phyloP scores from a whole-genome alignment of 2,329 filamentous ascomycete species.

The Sarocladium strictum region DNA sequence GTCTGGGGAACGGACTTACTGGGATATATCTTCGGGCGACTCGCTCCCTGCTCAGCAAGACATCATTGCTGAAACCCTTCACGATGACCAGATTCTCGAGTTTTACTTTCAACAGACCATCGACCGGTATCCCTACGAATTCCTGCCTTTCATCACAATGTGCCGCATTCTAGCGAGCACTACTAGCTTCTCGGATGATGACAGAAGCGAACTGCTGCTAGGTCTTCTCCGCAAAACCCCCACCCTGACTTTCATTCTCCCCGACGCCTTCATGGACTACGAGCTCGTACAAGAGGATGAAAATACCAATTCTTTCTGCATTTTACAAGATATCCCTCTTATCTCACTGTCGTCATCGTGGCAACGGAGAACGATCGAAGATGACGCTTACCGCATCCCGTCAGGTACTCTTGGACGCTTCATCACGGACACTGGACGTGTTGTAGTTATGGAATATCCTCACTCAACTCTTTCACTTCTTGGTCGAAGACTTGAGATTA shows the following conservation, averaged over 20 bases:
- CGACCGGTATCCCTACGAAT: constrained; percentile 80
- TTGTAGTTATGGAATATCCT: constrained; percentile 69
- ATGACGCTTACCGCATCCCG: constrained; percentile 56
- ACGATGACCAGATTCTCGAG: constrained; percentile 43
- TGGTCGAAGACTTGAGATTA: constrained; percentile 67
- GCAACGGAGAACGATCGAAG: constrained; percentile 35
- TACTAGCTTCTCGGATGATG: constrained; percentile 23
- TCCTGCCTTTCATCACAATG: constrained; percentile 68
- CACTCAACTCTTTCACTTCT: constrained; percentile 79
- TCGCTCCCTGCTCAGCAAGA: constrained; percentile 27
- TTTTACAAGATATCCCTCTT: constrained; percentile 58
- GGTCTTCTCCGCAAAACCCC: constrained; percentile 63
- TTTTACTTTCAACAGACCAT: constrained; percentile 62
- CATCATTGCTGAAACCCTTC: constrained; percentile 26
- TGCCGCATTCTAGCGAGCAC: constrained; percentile 54
- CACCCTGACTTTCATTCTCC: constrained; percentile 73
- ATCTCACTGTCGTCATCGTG: constrained; percentile 46
- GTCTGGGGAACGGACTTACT: constrained; percentile 45
- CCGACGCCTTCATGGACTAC: constrained; percentile 66
- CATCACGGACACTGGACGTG: constrained; percentile 69
- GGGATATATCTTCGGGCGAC: constrained; percentile 40
- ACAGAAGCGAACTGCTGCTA: constrained; percentile 46
- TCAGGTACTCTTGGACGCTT: constrained; percentile 64
- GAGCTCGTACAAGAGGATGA: constrained; percentile 78
- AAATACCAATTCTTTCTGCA: constrained; percentile 70